Base-by-base conservation (phyloP, 768 basidiomycete genomes). In the Hericium alpestre region DNA sequence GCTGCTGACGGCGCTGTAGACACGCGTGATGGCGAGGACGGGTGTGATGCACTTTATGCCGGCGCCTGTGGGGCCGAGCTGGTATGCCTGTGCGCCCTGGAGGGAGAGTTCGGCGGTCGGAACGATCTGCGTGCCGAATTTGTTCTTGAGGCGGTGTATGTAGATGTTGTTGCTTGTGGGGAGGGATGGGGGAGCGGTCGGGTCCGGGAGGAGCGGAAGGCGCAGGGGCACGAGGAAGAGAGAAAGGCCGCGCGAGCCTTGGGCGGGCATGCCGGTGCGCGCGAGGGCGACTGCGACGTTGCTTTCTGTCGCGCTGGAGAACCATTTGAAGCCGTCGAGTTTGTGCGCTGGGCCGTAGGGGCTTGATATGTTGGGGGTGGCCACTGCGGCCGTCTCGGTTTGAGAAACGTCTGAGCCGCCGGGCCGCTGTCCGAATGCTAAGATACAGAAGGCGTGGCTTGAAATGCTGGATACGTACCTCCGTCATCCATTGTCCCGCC, bases 401-500 rank as follows among this genome's bases (percentile, higher is more conserved):
- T 80, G 77, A 3, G 84, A 86, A 12, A 90, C 79, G 63, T 89
- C 87, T 10, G 86, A 89, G 2, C 86, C 84, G 38, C 86, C 87
- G 12, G 85, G 79, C 18, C 84, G 78, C 83, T 84, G 55, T n/a
- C 50, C 11, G 22, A 22, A 54, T 5, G 25, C 5, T 54, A 11
- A 55, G 22, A 22, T 25, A 8, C 0, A 7, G 54, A 12, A 46
- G 39, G 12, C 10, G 38, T 38, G 15, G 38, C 10, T 32, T 64
- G 61, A 16, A 9, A 12, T 23, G 40, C 38, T 5, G 5, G 2
- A 32, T 25, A 58, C 67, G 4, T 58, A 78, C 86, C 71, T 89
- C 86, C 3, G 87, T 89, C 87, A 87, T 88, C 87, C 87, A 90
- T 69, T 90, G 88, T 0, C 88, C 88, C 10, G 86, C 79, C 4